A percentile compares a stretch with the other conserved stretches of the same genome.
These are phyloP conservation scores for Candida nemodendra DNA, from an alignment of 805 yeast genomes.

Conservation along the genomic window DNA sequence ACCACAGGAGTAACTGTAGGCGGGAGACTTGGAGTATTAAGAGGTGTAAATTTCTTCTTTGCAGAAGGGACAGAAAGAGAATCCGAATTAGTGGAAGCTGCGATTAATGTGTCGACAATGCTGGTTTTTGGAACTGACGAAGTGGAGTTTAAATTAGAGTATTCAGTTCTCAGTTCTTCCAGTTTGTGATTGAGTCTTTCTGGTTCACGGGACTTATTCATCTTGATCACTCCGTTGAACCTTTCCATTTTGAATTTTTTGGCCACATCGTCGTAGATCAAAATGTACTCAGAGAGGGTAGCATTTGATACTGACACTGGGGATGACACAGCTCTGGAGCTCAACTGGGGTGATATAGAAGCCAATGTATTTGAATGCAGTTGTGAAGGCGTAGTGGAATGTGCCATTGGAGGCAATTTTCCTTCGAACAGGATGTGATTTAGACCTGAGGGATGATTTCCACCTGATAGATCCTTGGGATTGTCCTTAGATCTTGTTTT, in stretches of 20 bases:
- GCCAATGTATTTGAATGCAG: neutral
- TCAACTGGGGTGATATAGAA: neutral
- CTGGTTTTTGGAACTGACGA: neutral
- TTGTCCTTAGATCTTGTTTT: conserved; percentile 27
- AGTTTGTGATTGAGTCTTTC: conserved; percentile 17
- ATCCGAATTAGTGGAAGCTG: neutral
- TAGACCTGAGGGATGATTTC: conserved; percentile 5
- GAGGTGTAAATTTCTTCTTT: conserved; percentile 8
- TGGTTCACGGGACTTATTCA: conserved; percentile 34
- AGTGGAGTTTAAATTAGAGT: neutral
- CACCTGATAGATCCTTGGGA: conserved; percentile 16
- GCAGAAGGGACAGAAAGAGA: conserved; percentile 1
- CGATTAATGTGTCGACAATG: neutral
- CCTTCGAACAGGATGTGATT: conserved; percentile 33
- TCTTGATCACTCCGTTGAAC: conserved; percentile 27
- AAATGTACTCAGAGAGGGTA: conserved; percentile 24
- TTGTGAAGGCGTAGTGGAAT: conserved; percentile 2
- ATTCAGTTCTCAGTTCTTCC: conserved; percentile 3
- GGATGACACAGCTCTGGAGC: neutral
- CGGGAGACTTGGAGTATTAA: conserved; percentile 7
- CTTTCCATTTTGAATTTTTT: conserved; percentile 28
- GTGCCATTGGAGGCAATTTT: conserved; percentile 13
- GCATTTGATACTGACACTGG: neutral
- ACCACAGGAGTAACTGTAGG: conserved; percentile 1
- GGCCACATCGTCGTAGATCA: conserved; percentile 28